Evolutionary conservation across 2,329 filamentous ascomycete species (phyloP), one percentile per base, ranked within the genome.

Genomic region (Nemania diffusa): DNA sequence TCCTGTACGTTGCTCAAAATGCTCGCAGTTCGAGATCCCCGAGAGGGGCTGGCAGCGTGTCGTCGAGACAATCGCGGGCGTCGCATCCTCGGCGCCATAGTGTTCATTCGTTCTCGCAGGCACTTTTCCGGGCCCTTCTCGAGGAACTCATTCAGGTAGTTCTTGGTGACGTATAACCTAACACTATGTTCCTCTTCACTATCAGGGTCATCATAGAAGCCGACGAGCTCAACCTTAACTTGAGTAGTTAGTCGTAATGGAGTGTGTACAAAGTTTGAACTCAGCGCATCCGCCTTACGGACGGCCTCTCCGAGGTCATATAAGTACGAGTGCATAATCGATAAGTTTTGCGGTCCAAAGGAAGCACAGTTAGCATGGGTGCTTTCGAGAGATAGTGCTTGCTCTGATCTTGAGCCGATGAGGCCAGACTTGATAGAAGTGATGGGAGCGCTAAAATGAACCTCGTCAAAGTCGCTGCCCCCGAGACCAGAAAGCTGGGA

Each of bases 401-500:
- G 81, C 72, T 88, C 85, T 24, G 84, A 81, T 22, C 85, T 79
- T 69, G 84, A 81, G 0, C 84, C 84, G 0, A 87, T 76, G 1
- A 88, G 80, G 7, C 80, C 83, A 0, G 85, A 87, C 68, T 86
- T 87, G 72, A 86, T 85, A 0, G 87, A 88, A 0, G 86, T 85
- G 17, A 90, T 78, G 0, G 88, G 87, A 0, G 87, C 87, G 7
- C 85, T 85, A 65, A 90, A 88, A 71, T 86, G 86, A 2, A 88
- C 81, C 61, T 85, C 84, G 3, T 78, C 77, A 0, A 75, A 74
- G 3, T 79, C 74, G 0, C 76, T 73, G 4, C 75, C 73, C 0
- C 79, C 80, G 1, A 79, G 73, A 0, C 83, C 83, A 0, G 84
- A 85, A 4, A 90, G 78, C 0, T 83, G 82, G 0, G 87, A 89